These are phyloP conservation scores for Bertia moriformis DNA, from an alignment of 2,329 filamentous ascomycete genomes.

Conservation along the genomic window DNA sequence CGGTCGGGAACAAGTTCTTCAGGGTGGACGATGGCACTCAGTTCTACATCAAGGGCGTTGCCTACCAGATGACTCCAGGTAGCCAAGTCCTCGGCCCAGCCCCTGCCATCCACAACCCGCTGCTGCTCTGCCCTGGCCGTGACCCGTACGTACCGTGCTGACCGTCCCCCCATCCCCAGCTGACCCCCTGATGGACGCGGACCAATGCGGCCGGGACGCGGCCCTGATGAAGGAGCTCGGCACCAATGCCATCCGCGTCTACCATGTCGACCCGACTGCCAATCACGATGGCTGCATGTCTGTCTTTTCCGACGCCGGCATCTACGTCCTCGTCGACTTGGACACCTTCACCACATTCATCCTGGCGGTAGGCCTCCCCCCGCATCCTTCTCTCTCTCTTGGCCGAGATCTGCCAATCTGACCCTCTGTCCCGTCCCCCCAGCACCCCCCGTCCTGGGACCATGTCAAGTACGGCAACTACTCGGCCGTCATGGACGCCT, in stretches of 20 bases:
- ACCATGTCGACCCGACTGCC: conserved; percentile 61
- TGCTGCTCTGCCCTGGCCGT: not conserved
- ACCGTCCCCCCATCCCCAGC: conserved; percentile 20
- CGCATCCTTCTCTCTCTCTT: conserved; percentile 6
- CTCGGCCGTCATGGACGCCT: conserved; percentile 60
- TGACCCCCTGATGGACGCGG: conserved; percentile 63
- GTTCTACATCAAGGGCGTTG: conserved; percentile 72
- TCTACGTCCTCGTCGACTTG: conserved; percentile 73
- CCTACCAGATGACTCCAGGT: conserved; percentile 45
- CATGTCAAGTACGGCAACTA: conserved; percentile 54
- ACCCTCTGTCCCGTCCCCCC: too few relatives aligned
- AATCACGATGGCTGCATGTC: conserved; percentile 72
- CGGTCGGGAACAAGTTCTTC: conserved; percentile 73
- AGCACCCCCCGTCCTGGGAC: conserved; percentile 51
- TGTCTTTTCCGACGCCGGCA: conserved; percentile 63
- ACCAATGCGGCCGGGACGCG: conserved; percentile 66
- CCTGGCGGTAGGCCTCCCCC: conserved; percentile 29
- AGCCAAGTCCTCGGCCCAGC: not conserved
- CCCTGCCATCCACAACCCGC: not conserved
- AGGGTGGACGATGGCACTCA: conserved; percentile 60
- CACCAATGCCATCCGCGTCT: conserved; percentile 73
- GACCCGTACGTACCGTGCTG: not conserved
- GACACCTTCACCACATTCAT: conserved; percentile 63
- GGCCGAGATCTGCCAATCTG: too few relatives aligned
- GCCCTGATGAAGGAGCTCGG: conserved; percentile 66